Evolutionary conservation across 129 eudicot genomes (phyloP), one percentile per base, ranked within the genome.

Genomic region (Deinandra increscens): DNA sequence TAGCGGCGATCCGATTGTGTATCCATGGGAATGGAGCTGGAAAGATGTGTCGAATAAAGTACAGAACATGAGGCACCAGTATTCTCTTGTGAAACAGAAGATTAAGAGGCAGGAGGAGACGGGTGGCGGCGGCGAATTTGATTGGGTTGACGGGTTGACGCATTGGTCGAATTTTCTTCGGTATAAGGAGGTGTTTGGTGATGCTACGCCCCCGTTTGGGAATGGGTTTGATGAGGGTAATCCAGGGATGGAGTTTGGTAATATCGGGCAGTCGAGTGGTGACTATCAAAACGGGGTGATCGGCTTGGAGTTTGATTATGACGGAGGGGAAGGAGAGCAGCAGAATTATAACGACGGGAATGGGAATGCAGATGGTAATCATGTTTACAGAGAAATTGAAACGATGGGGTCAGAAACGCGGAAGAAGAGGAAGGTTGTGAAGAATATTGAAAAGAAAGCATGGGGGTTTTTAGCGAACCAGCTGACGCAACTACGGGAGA

Each of bases 11-110:
- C 98, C 87, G 33, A 39, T 75, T 38, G 70, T 60, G 36, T 88
- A 82, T 56, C 98, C 98, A 9, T 92, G 96, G 98, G 95, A 84
- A 78, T 92, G 98, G 98, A 86, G 81, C 66, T 88, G 98, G 98
- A 92, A 88, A 69, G 98, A 92, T 68, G 96, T 92, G 46, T 86
- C 90, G 0, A 89, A 91, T 20, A 92, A 92, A 41, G 96, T 92
- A 38, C 96, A 89, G 61, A 88, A 92, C 71, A 92, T 92, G 98
- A 84, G 98, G 83, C 98, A 92, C 60, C 98, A 92, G 81, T 92
- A 92, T 78, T 76, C 96, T 36, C 62, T 92, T 20, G 98, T 92
- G 13, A 92, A 92, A 81, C 98, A 92, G 74, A 92, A 92, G 88
- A 84, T 92, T 60, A 92, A 84, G 83, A 79, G 74, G 73, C 68